Conservation (phyloP, 2,329 filamentous ascomycete species). For the Dactylellina parvicollis region DNA sequence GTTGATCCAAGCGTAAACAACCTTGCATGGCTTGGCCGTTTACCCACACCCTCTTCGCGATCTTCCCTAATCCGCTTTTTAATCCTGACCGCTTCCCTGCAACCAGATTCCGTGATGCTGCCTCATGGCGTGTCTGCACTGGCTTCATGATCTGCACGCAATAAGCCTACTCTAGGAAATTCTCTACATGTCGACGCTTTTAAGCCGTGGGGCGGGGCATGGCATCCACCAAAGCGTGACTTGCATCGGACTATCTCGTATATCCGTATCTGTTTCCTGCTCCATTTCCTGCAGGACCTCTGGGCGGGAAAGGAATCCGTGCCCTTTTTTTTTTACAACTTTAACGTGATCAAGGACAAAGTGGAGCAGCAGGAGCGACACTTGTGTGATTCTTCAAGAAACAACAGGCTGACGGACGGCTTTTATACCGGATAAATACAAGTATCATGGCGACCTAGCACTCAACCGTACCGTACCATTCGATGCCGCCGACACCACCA, state of each 20-base stretch:
- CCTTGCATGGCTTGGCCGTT: slow-evolving; percentile 53
- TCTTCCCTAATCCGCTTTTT: slow-evolving; percentile 40
- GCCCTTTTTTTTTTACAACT: slow-evolving; percentile 7
- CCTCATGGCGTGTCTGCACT: slow-evolving; percentile 18
- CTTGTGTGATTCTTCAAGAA: slow-evolving; percentile 22
- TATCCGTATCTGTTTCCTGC: slow-evolving; percentile 31
- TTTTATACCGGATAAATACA: slow-evolving; percentile 48
- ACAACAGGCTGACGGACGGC: slow-evolving; percentile 37
- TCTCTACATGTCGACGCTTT: slow-evolving; percentile 17
- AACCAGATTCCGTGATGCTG: slow-evolving; percentile 37
- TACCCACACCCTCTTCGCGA: slow-evolving; percentile 51
- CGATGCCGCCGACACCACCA: slow-evolving; percentile 29
- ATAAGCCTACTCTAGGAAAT: slow-evolving; percentile 35
- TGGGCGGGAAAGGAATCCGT: slow-evolving; percentile 21
- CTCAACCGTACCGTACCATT: slow-evolving; percentile 25
- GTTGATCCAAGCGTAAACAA: slow-evolving; percentile 53
- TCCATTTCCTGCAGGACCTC: slow-evolving; percentile 26
- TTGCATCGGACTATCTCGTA: slow-evolving; percentile 45
- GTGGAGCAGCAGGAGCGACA: slow-evolving; percentile 3
- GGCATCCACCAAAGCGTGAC: slow-evolving; percentile 21
- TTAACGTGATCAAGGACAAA: slow-evolving; percentile 14
- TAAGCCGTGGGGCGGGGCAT: slow-evolving; percentile 20
- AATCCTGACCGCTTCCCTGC: slow-evolving; percentile 29
- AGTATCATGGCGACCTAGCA: slow-evolving; percentile 13
- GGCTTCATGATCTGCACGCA: slow-evolving; percentile 33